phyloP scores from a whole-genome alignment of 169 alveolate genomes.

The Cryptosporidium parvum region DNA sequence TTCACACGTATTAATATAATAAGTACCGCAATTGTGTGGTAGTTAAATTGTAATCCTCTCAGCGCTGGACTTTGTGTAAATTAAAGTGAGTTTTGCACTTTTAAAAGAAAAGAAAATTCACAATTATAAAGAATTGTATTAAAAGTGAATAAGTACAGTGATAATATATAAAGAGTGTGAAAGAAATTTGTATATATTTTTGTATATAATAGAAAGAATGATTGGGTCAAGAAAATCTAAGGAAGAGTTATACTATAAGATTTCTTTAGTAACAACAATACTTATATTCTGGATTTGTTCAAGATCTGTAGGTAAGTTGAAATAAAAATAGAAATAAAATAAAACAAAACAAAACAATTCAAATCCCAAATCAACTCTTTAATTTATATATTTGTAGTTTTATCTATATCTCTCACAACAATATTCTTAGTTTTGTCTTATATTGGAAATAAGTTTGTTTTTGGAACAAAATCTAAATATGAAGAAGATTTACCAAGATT shows the following conservation, averaged over 20 bases:
- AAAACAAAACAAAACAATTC: no score
- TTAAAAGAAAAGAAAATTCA: neutral
- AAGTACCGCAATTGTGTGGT: slow-evolving; percentile 26
- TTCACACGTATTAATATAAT: neutral
- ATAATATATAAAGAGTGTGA: neutral
- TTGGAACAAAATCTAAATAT: neutral
- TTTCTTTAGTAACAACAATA: slow-evolving; percentile 9
- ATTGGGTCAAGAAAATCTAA: slow-evolving; percentile 32
- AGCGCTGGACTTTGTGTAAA: slow-evolving; percentile 29
- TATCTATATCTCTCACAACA: slow-evolving; percentile 7
- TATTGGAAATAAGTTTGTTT: slow-evolving; percentile 14
- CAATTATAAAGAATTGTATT: no score
- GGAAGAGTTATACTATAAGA: slow-evolving; percentile 28
- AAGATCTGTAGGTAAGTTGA: slow-evolving; percentile 41
- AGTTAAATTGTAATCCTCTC: neutral
- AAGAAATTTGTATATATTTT: neutral
- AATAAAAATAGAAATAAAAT: neutral
- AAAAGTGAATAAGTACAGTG: neutral
- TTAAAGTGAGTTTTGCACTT: neutral
- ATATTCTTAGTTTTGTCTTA: slow-evolving; percentile 6
- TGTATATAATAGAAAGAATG: neutral
- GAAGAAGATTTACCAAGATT: slow-evolving; percentile 47
- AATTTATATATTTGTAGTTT: neutral
- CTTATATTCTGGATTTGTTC: slow-evolving; percentile 55
- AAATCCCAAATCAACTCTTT: neutral